Evolutionary conservation across 148 eudicot species (phyloP).

Genomic region (Beta vulgaris): DNA sequence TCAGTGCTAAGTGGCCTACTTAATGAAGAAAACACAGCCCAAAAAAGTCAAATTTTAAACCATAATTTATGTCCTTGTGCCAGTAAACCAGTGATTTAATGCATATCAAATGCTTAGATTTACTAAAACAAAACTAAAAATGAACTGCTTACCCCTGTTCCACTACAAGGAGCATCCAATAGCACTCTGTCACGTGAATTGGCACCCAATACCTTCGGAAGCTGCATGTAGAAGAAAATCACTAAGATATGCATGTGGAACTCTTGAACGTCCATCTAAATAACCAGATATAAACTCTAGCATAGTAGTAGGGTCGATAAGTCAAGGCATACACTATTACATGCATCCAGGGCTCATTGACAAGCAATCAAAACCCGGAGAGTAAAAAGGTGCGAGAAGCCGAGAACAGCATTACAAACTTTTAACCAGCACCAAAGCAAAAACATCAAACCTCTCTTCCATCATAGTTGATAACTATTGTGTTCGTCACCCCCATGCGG

Average conservation of each 20-base stretch:
- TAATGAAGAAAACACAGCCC: neutral
- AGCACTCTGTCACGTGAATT: constrained; percentile 84
- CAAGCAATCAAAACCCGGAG: neutral
- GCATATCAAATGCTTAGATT: neutral
- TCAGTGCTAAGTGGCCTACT: neutral
- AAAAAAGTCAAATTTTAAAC: neutral
- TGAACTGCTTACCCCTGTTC: constrained; percentile 73
- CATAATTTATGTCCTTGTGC: neutral
- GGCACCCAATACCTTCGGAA: constrained; percentile 79
- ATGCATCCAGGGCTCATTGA: neutral
- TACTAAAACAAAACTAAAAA: neutral
- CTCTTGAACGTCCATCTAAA: neutral
- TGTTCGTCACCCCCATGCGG: constrained; percentile 96
- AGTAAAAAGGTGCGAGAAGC: neutral
- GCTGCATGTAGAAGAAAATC: constrained; percentile 39
- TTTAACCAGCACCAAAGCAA: neutral
- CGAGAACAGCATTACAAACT: neutral
- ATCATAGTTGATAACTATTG: constrained; percentile 80
- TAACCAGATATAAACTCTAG: neutral
- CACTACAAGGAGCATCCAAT: constrained; percentile 98
- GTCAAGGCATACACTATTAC: neutral
- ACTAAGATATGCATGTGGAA: constrained; percentile 6
- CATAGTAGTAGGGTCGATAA: neutral
- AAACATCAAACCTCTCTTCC: constrained; percentile 75
- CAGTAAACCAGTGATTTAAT: neutral